Percentiles rank a stretch among this genome's conserved stretches.
Evolutionary conservation across 495 filamentous ascomycete genomes (phyloP).

Genomic region (Polyplosphaeria fusca): DNA sequence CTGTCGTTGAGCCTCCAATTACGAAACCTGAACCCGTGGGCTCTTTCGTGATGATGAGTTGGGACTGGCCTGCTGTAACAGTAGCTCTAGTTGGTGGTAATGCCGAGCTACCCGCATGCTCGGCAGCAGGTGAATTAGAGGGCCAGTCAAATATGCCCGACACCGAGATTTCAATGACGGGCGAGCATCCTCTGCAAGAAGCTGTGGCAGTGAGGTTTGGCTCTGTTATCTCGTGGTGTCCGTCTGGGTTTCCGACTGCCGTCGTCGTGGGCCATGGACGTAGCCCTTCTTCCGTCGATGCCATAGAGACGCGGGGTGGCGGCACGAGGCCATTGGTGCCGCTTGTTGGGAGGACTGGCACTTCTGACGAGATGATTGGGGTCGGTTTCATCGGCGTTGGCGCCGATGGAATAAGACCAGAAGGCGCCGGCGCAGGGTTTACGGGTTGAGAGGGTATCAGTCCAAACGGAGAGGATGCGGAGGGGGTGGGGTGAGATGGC

Average conservation of each 20-base stretch:
- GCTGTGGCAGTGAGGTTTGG: slow-evolving; percentile 18
- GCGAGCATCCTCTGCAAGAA: slow-evolving; percentile 24
- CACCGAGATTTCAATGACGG: slow-evolving; percentile 20
- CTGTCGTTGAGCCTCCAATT: slow-evolving; percentile 12
- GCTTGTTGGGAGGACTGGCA: neutral
- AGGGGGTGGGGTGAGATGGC: slow-evolving; percentile 3
- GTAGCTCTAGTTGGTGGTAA: slow-evolving; percentile 8
- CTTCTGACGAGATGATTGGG: neutral
- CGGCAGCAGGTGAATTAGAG: slow-evolving; percentile 9
- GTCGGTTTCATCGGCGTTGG: neutral
- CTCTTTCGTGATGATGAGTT: slow-evolving; percentile 19
- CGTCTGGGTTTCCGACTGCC: slow-evolving; percentile 14
- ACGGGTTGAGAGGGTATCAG: slow-evolving; percentile 3
- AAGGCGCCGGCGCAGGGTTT: neutral
- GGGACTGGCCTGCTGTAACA: slow-evolving; percentile 25
- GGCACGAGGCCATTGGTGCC: neutral
- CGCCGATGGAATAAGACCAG: neutral
- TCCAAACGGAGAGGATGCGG: neutral
- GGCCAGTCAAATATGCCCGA: slow-evolving; percentile 14
- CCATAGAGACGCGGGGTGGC: slow-evolving; percentile 1
- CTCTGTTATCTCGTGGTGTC: slow-evolving; percentile 25
- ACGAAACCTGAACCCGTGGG: slow-evolving; percentile 7
- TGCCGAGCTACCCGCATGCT: slow-evolving; percentile 9
- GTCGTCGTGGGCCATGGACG: slow-evolving; percentile 20
- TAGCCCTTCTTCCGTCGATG: slow-evolving; percentile 23